Evolutionary conservation across 441 rosid genomes (phyloP).

Genomic region (Gossypium lobatum): DNA sequence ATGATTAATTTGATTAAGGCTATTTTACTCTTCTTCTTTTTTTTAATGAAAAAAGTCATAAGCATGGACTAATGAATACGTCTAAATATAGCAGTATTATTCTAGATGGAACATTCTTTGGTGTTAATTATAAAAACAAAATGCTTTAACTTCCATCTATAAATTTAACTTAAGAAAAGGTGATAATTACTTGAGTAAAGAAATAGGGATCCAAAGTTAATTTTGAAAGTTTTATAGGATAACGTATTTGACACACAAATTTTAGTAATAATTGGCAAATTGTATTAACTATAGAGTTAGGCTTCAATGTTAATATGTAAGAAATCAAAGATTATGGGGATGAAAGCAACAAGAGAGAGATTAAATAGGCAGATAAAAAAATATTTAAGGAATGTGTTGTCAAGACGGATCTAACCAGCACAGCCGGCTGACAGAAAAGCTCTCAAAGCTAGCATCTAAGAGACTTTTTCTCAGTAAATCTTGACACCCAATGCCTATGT

Average conservation of each 20-base stretch:
- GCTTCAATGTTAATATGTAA: constrained; percentile 1
- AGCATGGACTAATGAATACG: not conserved
- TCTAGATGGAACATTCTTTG: constrained; percentile 5
- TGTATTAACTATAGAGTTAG: not conserved
- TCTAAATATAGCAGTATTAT: not conserved
- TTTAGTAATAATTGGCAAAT: not conserved
- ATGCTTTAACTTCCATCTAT: not conserved
- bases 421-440: constrained; percentile 38
- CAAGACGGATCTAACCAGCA: not conserved
- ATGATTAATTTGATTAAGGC: not conserved
- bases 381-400: not conserved
- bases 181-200: not conserved
- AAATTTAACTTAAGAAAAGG: not conserved
- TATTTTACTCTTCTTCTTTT: not conserved
- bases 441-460: constrained; percentile 24
- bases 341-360: constrained; percentile 25
- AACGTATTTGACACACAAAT: constrained; percentile 12
- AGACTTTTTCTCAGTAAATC: constrained; percentile 29
- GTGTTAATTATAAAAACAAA: not conserved
- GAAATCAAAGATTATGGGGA: not conserved
- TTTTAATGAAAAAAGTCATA: not conserved
- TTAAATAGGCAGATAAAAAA: constrained; percentile 4
- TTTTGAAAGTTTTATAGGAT: not conserved
- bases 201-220: not conserved
- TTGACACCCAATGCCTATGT: constrained; percentile 24